phyloP scores from a whole-genome alignment of 495 filamentous ascomycete genomes.

The Penicillium bovifimosum region DNA sequence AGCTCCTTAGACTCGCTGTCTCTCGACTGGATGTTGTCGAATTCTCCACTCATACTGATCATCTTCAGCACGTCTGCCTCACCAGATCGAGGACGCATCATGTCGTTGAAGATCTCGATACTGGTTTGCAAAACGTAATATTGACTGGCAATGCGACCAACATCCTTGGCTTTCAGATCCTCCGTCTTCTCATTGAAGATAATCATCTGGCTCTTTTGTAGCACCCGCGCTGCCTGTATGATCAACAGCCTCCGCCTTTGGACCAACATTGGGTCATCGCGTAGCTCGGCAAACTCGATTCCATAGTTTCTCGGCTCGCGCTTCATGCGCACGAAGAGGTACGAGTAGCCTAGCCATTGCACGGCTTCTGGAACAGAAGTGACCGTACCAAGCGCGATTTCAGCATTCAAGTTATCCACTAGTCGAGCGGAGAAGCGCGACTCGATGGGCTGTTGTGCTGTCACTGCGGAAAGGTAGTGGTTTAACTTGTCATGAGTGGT shows the following conservation, averaged over 20 bases:
- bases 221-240: slow-evolving; percentile 75
- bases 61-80: slow-evolving; percentile 90
- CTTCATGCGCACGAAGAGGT: slow-evolving; percentile 93
- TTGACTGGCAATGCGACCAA: slow-evolving; percentile 94
- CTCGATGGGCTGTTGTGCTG: slow-evolving; percentile 93
- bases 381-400: slow-evolving; percentile 90
- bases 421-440: slow-evolving; percentile 84
- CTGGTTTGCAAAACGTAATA: slow-evolving; percentile 91
- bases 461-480: slow-evolving; percentile 92
- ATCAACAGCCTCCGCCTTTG: slow-evolving; percentile 75
- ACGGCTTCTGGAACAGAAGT: slow-evolving; percentile 92
- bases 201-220: slow-evolving; percentile 96
- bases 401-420: slow-evolving; percentile 95
- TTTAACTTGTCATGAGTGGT: slow-evolving; percentile 86
- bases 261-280: slow-evolving; percentile 79
- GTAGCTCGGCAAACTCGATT: slow-evolving; percentile 90
- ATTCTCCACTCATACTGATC: slow-evolving; percentile 95
- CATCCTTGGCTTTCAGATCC: slow-evolving; percentile 84
- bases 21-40: slow-evolving; percentile 89
- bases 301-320: slow-evolving; percentile 87
- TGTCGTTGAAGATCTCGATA: slow-evolving; percentile 88
- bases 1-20: slow-evolving; percentile 85
- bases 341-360: slow-evolving; percentile 96
- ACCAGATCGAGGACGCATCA: slow-evolving; percentile 75
- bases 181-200: slow-evolving; percentile 94